Evolutionary conservation across 2,329 filamentous ascomycete species (phyloP).

Genomic region (Fusarium incarnatum): DNA sequence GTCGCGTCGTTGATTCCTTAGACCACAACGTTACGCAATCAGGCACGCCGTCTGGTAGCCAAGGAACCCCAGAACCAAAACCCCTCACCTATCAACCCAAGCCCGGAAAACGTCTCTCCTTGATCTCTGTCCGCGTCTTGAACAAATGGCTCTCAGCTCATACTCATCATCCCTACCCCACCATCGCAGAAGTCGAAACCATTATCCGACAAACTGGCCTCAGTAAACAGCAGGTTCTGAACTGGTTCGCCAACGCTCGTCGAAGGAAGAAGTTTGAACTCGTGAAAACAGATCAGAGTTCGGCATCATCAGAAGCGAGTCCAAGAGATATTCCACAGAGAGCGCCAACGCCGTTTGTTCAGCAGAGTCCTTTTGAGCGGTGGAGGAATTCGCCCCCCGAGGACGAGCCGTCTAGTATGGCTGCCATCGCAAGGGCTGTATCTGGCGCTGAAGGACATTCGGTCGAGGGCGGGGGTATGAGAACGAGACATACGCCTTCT

Average conservation of each 20-base stretch:
- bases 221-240: slow-evolving; percentile 81
- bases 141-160: slow-evolving; percentile 77
- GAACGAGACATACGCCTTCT: background rate
- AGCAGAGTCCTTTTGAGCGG: slow-evolving; percentile 47
- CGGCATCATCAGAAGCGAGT: background rate
- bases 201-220: slow-evolving; percentile 80
- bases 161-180: slow-evolving; percentile 82
- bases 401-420: slow-evolving; percentile 47
- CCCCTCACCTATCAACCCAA: slow-evolving; percentile 1
- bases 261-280: slow-evolving; percentile 72
- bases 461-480: too few species aligned
- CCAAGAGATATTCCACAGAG: background rate
- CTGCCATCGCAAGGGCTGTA: slow-evolving; percentile 47
- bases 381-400: slow-evolving; percentile 51
- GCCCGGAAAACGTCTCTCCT: slow-evolving; percentile 32
- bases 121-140: slow-evolving; percentile 26
- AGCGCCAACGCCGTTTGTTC: slow-evolving; percentile 61
- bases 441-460: background rate
- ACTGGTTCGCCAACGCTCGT: slow-evolving; percentile 89
- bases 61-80: rapidly evolving
- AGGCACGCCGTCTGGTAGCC: too few species aligned
- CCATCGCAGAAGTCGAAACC: slow-evolving; percentile 81
- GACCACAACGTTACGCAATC: too few species aligned
- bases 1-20: too few species aligned
- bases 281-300: background rate